Evolutionary conservation across 1,139 yeast species (phyloP), one percentile per base, ranked within the genome.

Genomic region (Debaryomycetaceae sp.): DNA sequence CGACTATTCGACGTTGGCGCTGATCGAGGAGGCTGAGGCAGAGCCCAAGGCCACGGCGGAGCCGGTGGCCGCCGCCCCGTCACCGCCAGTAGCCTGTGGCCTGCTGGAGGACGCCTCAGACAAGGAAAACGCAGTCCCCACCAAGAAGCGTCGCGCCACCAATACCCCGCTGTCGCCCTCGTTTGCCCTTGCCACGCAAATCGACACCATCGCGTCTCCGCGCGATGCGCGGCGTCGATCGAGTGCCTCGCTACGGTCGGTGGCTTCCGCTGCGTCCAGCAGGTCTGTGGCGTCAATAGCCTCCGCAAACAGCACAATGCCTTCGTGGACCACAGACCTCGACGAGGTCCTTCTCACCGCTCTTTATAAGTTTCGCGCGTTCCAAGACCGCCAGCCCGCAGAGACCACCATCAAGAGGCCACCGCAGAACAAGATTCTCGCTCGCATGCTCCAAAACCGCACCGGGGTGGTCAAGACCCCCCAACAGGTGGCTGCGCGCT

Each of bases 371-470:
- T 66, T 60, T 42, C 53, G 53, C 14, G 51, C 56, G 18, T 65
- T 61, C 38, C 53, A 53, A 32, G 56, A 53, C 16, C 51, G 51
- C 31, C 58, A 51, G 27, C 38, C 44, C n/a, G 38, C 45, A 15
- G 47, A 56, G 27, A 42, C 56, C 14, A 40, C 53, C 2, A 32
- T 40, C 4, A 59, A 60, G 32, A 56, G 52, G 34, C 52, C 64
- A 7, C 54, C 69, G 10, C 71, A 65, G 38, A 65, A 66, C 42
- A 65, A 63, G 36, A 58, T 65, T 4, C 45, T 67, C 32, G 61
- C 71, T 8, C 45, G 70, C 33, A 64, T 67, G 72, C 34, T 67
- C 24, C 49, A 49, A 25, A 60, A 59, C 38, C 62, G 57, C 39
- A 56, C 69, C 8, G 67, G 67, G 2, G 43, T 59, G 1, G 43